Base-by-base conservation (phyloP, 495 filamentous ascomycete genomes). In the Neurospora discreta region DNA sequence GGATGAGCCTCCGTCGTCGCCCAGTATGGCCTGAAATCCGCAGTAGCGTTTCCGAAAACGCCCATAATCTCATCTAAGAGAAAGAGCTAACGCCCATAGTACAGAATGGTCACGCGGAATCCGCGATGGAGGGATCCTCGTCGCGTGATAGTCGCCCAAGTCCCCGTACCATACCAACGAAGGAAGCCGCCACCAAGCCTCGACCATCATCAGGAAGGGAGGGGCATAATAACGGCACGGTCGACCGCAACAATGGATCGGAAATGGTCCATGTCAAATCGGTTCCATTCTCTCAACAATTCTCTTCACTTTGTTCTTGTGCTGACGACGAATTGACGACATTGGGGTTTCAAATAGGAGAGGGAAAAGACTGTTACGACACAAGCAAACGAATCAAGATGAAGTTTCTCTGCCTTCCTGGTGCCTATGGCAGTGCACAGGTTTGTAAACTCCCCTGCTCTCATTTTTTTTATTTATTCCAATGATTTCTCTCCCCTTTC, bases 401-500 rank as follows among this genome's bases (percentile, higher is more conserved):
- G 75, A 77, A 77, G 72, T 77, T 75, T 58, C 75, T 77, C 18
- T 77, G 75, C 70, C 75, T 77, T 41, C 80, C 79, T 40, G 81
- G 81, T 44, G 81, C 81, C 1, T 83, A 81, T 70, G 83, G 83
- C 73, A 83, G 79, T 71, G 81, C 83, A 67, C 80, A 83, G 75
- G 82, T 77, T 58, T 38, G 78, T 72, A 11, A 11, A 39, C 3
- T n/a, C 40, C 16, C 18, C 18, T 26, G 46, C 60, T 23, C 60
- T 38, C n/a, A 68, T 33, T 18, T 23, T 46, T 13, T 15, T 15
- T 0, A 0, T 4, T 15, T 8, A 1, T 30, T 60, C 13, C 5
- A 5, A 33, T 38, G 38, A n/a, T 38, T 26, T 16, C 33, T 30
- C 26, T 30, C 20, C 46, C 3, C 20, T 26, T 23, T 6, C 11